Base-by-base conservation (phyloP, 805 yeast species). In the Deakozyma indianensis region DNA sequence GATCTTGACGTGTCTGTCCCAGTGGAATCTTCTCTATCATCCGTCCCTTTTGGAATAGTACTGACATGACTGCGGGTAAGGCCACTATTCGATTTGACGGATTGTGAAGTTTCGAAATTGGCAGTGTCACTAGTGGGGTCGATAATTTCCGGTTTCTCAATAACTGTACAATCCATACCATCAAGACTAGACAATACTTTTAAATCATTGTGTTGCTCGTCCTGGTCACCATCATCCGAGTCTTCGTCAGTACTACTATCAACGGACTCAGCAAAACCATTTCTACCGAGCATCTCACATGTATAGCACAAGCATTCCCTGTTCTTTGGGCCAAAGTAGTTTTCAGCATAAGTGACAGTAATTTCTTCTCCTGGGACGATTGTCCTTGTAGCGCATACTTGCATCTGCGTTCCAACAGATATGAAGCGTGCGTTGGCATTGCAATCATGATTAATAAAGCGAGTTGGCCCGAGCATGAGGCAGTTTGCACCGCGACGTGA, bases 381-480 rank as follows among this genome's bases (percentile, higher is more conserved):
- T 4, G 49, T 55, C 23, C 65, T 56, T 1, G 48, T 48, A 1
- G 73, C 64, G 3, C 55, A 49, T 3, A 71, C 55, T 21, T 54
- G 52, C 57, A 70, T 59, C 4, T 56, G 62, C 23, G 43, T 45
- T 11, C 57, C 54, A 0, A 49, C 46, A 2, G 67, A 53, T 3
- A 56, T 49, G 48, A 71, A 69, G 32, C 55, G 56, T 1, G 69
- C 61, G 51, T 70, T 71, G 3, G 71, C 63, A n/a, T 60, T 49
- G 51, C 75, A 71, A 51, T 70, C 69, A 50, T 71, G 75, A 51
- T 71, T 71, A 5, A 70, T 66, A 50, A 71, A 71, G 32, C 75
- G 56, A 14, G 68, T 62, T 0, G 75, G 75, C 0, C 75, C 75
- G 35, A 71, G 56, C 73, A 71, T 66, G 23, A 70, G 53, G 44